phyloP scores from a whole-genome alignment of 345 rosid species.

The Sonneratia caseolaris region DNA sequence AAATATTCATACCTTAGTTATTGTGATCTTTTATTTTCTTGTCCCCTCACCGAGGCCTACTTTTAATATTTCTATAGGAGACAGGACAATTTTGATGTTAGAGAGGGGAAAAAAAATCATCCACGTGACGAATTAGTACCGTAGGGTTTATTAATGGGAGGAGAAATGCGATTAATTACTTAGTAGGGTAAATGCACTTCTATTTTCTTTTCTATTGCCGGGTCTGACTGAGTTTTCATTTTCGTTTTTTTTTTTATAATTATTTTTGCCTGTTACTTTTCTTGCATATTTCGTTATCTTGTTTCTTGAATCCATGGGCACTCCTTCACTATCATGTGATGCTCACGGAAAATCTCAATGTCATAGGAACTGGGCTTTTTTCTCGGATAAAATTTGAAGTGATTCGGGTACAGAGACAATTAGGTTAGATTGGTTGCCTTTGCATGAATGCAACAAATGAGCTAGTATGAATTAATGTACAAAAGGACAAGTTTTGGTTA shows the following conservation, averaged over 20 bases:
- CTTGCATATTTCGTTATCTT: not conserved
- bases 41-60: too few relatives aligned
- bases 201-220: slow-evolving; percentile 14
- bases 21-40: not conserved
- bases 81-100: too few relatives aligned
- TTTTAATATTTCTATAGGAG: too few relatives aligned
- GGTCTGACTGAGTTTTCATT: slow-evolving; percentile 22
- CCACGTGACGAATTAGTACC: too few relatives aligned
- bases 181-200: slow-evolving; percentile 16
- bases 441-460: slow-evolving; percentile 34
- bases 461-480: slow-evolving; percentile 15
- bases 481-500: not conserved
- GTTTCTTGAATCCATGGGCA: too few relatives aligned
- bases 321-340: too few relatives aligned
- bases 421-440: slow-evolving; percentile 31
- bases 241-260: not conserved
- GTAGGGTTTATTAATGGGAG: too few relatives aligned
- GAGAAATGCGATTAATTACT: not conserved
- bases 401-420: slow-evolving; percentile 16
- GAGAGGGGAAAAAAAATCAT: too few relatives aligned
- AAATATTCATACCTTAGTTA: not conserved
- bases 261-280: slow-evolving; percentile 2
- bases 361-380: too few relatives aligned
- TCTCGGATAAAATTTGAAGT: slow-evolving; percentile 8
- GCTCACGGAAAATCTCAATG: too few relatives aligned